Base-by-base conservation (phyloP, 371 early-diverging fungal genomes). In the Syncephalis fuscata region DNA sequence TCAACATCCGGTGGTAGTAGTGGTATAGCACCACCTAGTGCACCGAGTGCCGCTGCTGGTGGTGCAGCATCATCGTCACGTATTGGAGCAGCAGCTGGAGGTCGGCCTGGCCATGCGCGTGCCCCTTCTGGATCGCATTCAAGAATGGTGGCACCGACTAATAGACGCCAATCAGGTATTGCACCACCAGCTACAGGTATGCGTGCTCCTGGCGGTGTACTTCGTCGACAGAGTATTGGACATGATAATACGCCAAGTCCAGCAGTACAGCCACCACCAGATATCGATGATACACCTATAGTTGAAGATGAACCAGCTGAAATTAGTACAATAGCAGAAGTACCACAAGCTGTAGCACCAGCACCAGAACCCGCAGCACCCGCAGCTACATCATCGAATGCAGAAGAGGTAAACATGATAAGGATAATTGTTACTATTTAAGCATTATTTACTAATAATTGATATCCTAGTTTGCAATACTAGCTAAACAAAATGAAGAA, bases 401-500 rank as follows among this genome's bases (percentile, higher is more conserved):
- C n/a, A 14, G 44, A 49, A 36, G 48, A 48, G 21, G 39, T 21
- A 10, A n/a, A 14, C 10, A 21, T 48, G 39, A 48, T n/a, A 15
- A 42, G 32, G 23, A 36, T 43, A 36, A n/a, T n/a, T n/a, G n/a
- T n/a, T n/a, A n/a, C n/a, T n/a, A n/a, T n/a, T n/a, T 44, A 41
- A 2, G 26, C n/a, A 15, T 1, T 44, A 15, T 27, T 22, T n/a
- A 44, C 23, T 8, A 44, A 44, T 32, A 41, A 37, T 17, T 41
- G 14, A 2, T 19, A 36, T 24, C 10, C 39, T 9, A 22, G 22
- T 16, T 26, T 44, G 66, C 58, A 26, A 68, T 83, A 2, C 60
- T 80, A 0, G 23, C 74, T 41, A 78, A 76, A 57, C 83, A 88
- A 39, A 71, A 75, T 46, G 88, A 90, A 45, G 92, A 90, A 48